phyloP scores from a whole-genome alignment of 164 flowering plant species.

The Sedum album region DNA sequence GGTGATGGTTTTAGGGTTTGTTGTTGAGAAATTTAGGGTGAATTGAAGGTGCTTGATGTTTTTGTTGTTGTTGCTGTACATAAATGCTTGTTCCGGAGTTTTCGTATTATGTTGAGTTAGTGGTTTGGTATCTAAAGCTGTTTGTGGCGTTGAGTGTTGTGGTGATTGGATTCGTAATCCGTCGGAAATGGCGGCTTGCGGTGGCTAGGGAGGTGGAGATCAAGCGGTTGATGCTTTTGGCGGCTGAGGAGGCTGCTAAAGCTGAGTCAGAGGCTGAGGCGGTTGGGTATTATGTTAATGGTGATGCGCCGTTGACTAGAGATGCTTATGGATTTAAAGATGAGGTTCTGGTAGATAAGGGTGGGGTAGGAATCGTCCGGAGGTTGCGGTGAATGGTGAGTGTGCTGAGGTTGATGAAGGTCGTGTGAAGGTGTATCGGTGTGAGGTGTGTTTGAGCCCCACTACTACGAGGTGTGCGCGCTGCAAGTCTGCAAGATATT shows the following conservation, averaged over 20 bases:
- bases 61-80: conserved; percentile 16
- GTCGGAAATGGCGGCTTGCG: conserved; percentile 56
- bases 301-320: not conserved
- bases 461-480: conserved; percentile 63
- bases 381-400: not conserved
- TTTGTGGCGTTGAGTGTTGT: conserved; percentile 20
- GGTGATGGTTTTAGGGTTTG: not conserved
- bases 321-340: not conserved
- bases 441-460: conserved; percentile 52
- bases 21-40: not conserved
- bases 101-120: conserved; percentile 27
- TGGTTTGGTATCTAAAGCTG: conserved; percentile 37
- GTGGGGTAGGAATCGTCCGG: not conserved
- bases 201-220: conserved; percentile 11
- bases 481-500: conserved; percentile 64
- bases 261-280: conserved; percentile 52
- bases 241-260: conserved; percentile 57
- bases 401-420: not conserved
- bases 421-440: conserved; percentile 16
- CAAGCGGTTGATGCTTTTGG: conserved; percentile 18
- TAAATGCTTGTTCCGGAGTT: conserved; percentile 61
- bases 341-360: not conserved
- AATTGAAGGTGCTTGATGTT: conserved; percentile 13
- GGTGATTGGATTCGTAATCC: conserved; percentile 26
- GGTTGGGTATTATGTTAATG: conserved; percentile 15